phyloP scores from a whole-genome alignment of 305 asterid genomes.

The Solanum chacoense region DNA sequence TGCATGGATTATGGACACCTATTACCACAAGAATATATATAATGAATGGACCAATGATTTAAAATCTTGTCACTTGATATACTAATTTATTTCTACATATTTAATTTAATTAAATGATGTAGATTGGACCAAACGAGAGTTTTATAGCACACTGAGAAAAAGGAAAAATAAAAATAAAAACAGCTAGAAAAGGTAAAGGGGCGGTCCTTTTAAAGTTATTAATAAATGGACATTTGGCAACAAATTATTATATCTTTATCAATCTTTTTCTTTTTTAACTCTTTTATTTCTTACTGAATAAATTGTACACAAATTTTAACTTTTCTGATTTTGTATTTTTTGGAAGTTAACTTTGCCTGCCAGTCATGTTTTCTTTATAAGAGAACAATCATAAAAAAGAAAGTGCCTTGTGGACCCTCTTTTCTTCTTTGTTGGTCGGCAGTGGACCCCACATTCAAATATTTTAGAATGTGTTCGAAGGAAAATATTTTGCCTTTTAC shows the following conservation, averaged over 20 bases:
- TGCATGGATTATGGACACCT: background rate
- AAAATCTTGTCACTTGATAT: background rate
- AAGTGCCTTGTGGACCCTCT: background rate
- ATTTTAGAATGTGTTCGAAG: background rate
- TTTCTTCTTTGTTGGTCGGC: background rate
- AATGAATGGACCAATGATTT: background rate
- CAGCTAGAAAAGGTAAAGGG: background rate
- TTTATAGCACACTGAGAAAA: background rate
- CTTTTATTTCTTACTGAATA: background rate
- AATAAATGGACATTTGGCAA: background rate
- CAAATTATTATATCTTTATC: background rate
- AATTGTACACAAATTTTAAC: background rate
- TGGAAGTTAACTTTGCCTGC: background rate
- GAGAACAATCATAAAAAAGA: background rate
- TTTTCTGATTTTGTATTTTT: background rate
- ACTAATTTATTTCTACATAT: background rate
- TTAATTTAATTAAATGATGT: background rate
- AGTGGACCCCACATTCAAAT: background rate
- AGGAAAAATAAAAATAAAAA: background rate
- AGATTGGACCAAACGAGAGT: background rate
- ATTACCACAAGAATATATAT: background rate
- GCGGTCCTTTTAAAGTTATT: background rate
- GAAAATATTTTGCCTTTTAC: background rate
- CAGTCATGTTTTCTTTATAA: background rate
- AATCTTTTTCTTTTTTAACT: background rate